Base-by-base conservation (phyloP, 23 red algal species). In the Rhodosorus marinus region DNA sequence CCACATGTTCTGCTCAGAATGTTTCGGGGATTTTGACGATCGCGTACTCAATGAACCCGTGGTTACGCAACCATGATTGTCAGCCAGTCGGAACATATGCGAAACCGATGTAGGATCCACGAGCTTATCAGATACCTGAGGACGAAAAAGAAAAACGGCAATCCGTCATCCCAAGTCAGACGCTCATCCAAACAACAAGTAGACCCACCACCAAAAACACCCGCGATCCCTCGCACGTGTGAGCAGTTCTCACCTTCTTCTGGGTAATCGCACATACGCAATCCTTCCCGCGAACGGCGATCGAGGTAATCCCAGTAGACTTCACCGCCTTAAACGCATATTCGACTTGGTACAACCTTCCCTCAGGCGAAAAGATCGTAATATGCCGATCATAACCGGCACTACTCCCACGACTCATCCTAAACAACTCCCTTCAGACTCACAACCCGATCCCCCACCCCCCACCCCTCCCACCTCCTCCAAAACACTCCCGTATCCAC, bases 261-360 rank as follows among this genome's bases (percentile, higher is more conserved):
- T 93, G 86, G 31, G 75, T 81, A 21, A 76, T 78, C 9, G 64
- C 86, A 40, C 86, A 93, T 35, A 93, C 86, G 30, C 58, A 26
- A 48, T 83, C 68, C 23, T 47, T 36, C 6, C 86, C 86, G 24
- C 79, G 70, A 6, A 93, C 86, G 23, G 76, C 86, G 29, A 93
- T 58, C 19, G 86, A 60, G 7, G 86, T 93, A 17, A 82, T 77
- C 5, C 76, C 86, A 7, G 79, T 59, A 0, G 60, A 35, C 47
- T 93, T 93, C 14, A 93, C 86, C 19, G 86, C 86, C 51, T 93
- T 93, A 48, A 93, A 93, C 20, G 86, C 86, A 70, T 93, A 93
- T 55, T 93, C 86, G 15, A 93, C 86, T 52, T 93, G 86, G 46
- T 76, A 93, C 28, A 93, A 60, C 31, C 86, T 59, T 20, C 86